phyloP scores from a whole-genome alignment of 306 rosid species.

The Psophocarpus tetragonolobus region DNA sequence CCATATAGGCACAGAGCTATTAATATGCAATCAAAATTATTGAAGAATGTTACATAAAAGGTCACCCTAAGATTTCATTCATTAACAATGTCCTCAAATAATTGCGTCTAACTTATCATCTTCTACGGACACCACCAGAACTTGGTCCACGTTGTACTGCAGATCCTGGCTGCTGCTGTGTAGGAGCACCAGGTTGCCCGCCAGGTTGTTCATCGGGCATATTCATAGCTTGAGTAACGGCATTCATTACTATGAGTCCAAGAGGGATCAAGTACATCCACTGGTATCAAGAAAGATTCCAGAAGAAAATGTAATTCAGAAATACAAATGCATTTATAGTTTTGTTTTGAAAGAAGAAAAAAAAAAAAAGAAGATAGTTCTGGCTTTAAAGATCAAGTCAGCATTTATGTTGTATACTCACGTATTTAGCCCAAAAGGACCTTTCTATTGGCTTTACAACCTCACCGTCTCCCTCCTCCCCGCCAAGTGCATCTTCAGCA shows the following conservation, averaged over 20 bases:
- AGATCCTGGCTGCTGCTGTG: slow-evolving; percentile 51
- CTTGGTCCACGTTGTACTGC: slow-evolving; percentile 70
- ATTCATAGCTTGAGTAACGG: slow-evolving; percentile 94
- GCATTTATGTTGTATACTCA: slow-evolving; percentile 48
- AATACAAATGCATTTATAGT: not conserved
- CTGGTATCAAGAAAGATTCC: slow-evolving; percentile 46
- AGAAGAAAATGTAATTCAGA: slow-evolving; percentile 3
- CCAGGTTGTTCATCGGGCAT: slow-evolving; percentile 84
- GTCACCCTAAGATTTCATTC: slow-evolving; percentile 28
- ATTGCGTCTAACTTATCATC: slow-evolving; percentile 45
- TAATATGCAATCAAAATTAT: slow-evolving; percentile 16
- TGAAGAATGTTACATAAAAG: slow-evolving; percentile 32
- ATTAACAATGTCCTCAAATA: slow-evolving; percentile 15
- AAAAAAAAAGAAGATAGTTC: not conserved
- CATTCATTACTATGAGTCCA: slow-evolving; percentile 93
- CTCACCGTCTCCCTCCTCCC: slow-evolving; percentile 79
- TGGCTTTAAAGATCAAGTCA: slow-evolving; percentile 5
- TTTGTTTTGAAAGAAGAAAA: not conserved
- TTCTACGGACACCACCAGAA: slow-evolving; percentile 66
- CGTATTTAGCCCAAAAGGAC: slow-evolving; percentile 96
- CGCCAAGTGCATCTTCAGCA: slow-evolving; percentile 74
- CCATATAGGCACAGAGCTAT: slow-evolving; percentile 21
- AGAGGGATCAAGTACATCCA: slow-evolving; percentile 98
- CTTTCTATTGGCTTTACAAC: slow-evolving; percentile 65
- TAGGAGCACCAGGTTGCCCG: slow-evolving; percentile 44